These are phyloP conservation scores for Coprinopsis sp. DNA, from an alignment of 768 basidiomycete genomes.

Conservation along the genomic window DNA sequence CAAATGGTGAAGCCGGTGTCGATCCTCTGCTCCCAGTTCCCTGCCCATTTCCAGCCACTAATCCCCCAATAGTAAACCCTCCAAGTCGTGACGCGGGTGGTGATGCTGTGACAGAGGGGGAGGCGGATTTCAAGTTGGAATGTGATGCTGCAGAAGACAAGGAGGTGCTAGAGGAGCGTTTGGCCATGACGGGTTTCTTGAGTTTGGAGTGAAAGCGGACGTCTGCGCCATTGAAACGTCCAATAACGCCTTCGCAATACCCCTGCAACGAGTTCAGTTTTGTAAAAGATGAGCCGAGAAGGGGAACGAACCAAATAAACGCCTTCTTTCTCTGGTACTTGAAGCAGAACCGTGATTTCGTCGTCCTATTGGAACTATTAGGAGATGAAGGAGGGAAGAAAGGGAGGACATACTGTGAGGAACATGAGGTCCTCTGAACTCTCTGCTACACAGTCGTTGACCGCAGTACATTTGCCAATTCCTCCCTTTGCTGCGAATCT, in stretches of 20 bases:
- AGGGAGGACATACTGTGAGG: conserved; percentile 52
- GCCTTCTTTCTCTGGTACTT: conserved; percentile 49
- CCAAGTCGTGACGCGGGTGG: conserved; percentile 7
- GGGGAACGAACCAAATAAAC: conserved; percentile 50
- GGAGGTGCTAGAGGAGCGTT: conserved; percentile 36
- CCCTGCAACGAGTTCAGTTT: conserved; percentile 41
- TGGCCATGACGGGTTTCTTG: conserved; percentile 77
- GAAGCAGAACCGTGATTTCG: conserved; percentile 74
- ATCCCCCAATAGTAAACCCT: neutral
- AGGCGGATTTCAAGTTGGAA: neutral
- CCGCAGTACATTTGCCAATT: conserved; percentile 74
- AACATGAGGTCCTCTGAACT: conserved; percentile 81
- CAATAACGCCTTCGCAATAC: conserved; percentile 84
- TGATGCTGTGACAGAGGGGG: conserved; percentile 17
- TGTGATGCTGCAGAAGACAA: conserved; percentile 8
- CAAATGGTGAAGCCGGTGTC: neutral
- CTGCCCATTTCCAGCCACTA: neutral
- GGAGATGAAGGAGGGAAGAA: neutral
- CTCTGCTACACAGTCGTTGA: conserved; percentile 72
- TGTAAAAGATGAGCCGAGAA: neutral
- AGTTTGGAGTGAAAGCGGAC: conserved; percentile 71
- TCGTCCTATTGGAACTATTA: conserved; percentile 50
- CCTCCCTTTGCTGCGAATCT: conserved; percentile 83
- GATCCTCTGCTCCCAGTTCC: neutral
- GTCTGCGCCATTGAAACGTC: conserved; percentile 57